Evolutionary conservation across 306 rosid species (phyloP).

Genomic region (Sechiopsis laciniata): DNA sequence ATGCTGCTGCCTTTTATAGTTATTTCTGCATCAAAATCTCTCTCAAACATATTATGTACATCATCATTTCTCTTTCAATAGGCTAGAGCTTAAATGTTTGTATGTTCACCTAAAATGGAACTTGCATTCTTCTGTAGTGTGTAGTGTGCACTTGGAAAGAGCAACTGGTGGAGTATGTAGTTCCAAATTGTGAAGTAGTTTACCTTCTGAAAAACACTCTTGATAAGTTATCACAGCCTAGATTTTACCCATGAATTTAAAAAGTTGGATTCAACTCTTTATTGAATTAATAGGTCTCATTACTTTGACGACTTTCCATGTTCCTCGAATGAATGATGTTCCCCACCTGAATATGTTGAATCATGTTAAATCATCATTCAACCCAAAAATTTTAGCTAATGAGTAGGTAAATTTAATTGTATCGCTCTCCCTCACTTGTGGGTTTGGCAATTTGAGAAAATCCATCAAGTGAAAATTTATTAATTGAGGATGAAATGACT

Average conservation of each 20-base stretch:
- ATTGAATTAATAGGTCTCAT: background rate
- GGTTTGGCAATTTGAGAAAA: too few species aligned
- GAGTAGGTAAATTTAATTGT: too few species aligned
- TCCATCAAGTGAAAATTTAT: too few species aligned
- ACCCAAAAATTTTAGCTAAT: too few species aligned
- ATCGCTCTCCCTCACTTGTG: too few species aligned
- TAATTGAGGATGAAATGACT: too few species aligned
- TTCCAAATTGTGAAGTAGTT: background rate
- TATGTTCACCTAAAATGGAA: background rate
- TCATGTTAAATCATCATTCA: too few species aligned
- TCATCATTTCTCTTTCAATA: background rate
- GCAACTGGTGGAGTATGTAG: background rate
- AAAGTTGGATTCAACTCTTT: background rate
- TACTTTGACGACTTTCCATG: background rate
- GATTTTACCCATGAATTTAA: background rate
- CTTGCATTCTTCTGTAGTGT: background rate
- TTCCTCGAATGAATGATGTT: background rate
- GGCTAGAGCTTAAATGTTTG: conserved; percentile 10
- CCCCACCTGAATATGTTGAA: background rate
- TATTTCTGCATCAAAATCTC: background rate
- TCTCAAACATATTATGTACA: background rate
- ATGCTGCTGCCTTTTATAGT: background rate
- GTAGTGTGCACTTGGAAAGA: background rate
- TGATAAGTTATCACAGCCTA: background rate
- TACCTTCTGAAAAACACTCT: background rate